These are phyloP conservation scores for Penicillium cosmopolitanum DNA, from an alignment of 495 filamentous ascomycete genomes.

Conservation along the genomic window DNA sequence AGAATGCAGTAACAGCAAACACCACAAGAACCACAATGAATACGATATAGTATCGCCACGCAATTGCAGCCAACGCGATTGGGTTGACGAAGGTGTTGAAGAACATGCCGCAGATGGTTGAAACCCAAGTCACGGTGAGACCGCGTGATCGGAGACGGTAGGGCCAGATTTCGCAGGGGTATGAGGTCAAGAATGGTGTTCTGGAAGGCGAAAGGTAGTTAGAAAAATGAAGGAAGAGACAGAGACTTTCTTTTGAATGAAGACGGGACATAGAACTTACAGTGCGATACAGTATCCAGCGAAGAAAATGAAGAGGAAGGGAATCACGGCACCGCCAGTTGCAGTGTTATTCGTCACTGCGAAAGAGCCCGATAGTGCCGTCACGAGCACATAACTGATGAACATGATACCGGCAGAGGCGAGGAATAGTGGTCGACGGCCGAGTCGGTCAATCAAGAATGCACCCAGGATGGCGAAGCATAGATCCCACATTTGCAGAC, in stretches of 20 bases:
- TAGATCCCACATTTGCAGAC: conserved; percentile 41
- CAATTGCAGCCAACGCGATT: conserved; percentile 57
- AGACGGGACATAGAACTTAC: conserved; percentile 23
- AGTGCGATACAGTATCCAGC: conserved; percentile 61
- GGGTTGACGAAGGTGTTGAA: conserved; percentile 62
- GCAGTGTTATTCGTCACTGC: conserved; percentile 33
- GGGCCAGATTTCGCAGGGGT: conserved; percentile 66
- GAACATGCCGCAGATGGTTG: conserved; percentile 56
- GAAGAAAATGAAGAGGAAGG: conserved; percentile 63
- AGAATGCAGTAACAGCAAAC: conserved; percentile 58
- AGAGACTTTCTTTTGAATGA: neutral
- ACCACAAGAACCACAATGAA: conserved; percentile 58
- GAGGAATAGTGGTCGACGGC: conserved; percentile 60
- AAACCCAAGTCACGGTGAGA: conserved; percentile 63
- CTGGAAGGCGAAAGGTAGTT: conserved; percentile 7
- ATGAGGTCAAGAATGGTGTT: conserved; percentile 64
- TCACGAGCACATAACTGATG: conserved; percentile 56
- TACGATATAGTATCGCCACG: conserved; percentile 64
- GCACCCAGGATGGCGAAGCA: conserved; percentile 57
- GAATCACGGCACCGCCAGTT: conserved; percentile 57
- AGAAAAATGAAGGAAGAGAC: neutral
- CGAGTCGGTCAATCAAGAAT: conserved; percentile 56
- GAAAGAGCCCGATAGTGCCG: conserved; percentile 58
- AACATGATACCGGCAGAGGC: conserved; percentile 55
- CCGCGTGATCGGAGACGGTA: conserved; percentile 69